phyloP scores from a whole-genome alignment of 139 green algal species.

The Deuterostichococcus epilithicus region DNA sequence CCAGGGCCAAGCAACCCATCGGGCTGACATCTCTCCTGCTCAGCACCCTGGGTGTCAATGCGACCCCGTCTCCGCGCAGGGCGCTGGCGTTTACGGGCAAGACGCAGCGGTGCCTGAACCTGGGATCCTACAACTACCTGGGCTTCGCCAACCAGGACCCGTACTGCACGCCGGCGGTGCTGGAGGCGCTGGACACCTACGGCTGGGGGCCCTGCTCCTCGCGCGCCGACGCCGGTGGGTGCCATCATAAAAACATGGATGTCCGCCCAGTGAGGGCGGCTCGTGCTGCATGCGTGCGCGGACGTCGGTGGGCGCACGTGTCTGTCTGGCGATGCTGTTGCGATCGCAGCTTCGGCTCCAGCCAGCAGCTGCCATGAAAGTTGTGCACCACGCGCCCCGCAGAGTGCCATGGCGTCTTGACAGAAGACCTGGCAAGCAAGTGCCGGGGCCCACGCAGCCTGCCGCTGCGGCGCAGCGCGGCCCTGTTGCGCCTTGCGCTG shows the following conservation, averaged over 20 bases:
- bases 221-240: constrained; percentile 51
- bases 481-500: constrained; percentile 1
- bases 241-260: too few species aligned
- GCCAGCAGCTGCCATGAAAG: too few species aligned
- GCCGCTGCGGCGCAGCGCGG: too few species aligned
- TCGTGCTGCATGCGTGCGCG: background rate
- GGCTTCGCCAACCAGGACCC: constrained; percentile 87
- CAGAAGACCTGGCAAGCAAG: too few species aligned
- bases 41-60: background rate
- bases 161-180: constrained; percentile 91
- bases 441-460: too few species aligned
- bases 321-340: too few species aligned
- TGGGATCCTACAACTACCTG: constrained; percentile 99
- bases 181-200: constrained; percentile 54
- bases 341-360: too few species aligned
- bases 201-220: constrained; percentile 63
- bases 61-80: constrained; percentile 21
- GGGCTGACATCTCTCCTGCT: background rate
- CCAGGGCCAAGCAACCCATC: background rate
- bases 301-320: too few species aligned
- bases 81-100: constrained; percentile 58
- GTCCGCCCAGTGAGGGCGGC: too few species aligned
- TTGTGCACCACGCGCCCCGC: too few species aligned
- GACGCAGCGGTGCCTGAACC: constrained; percentile 78
- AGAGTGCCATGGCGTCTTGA: too few species aligned